phyloP scores from a whole-genome alignment of 2,329 filamentous ascomycete genomes.

The Colletotrichum sp. region DNA sequence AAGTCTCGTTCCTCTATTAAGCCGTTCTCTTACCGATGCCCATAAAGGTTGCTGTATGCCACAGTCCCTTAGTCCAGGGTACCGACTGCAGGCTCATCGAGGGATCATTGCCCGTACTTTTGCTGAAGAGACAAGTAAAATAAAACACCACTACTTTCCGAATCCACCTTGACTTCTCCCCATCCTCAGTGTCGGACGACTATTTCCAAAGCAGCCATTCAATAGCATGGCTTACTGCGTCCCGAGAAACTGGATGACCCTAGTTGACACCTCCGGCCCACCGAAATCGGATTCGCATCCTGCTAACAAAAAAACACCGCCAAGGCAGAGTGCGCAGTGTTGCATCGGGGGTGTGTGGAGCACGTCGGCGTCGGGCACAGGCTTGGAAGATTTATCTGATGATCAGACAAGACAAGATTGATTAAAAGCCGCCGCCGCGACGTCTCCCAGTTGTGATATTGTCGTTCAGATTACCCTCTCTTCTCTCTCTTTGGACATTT shows the following conservation, averaged over 20 bases:
- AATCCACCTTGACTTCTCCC: background rate
- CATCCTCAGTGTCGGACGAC: background rate
- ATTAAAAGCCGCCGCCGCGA: background rate
- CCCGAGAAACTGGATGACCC: background rate
- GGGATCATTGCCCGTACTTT: background rate
- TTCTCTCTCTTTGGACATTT: background rate
- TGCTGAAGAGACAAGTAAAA: background rate
- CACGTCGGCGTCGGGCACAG: background rate
- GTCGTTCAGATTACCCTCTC: accelerated
- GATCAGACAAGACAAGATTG: background rate
- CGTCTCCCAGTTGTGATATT: accelerated
- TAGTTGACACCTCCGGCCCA: background rate
- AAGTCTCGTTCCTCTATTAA: background rate
- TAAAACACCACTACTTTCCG: background rate
- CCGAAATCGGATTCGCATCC: background rate
- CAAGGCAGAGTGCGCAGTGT: background rate
- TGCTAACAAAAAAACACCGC: background rate
- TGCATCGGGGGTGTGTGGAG: background rate
- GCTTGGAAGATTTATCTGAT: background rate
- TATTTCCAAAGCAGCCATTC: background rate
- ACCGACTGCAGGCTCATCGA: background rate
- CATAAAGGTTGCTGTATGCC: background rate
- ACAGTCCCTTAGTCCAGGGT: background rate
- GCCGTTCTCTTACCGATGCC: background rate
- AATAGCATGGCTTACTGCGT: background rate